Base-by-base conservation (phyloP, 2,329 filamentous ascomycete species). In the Ophiostoma sp. region DNA sequence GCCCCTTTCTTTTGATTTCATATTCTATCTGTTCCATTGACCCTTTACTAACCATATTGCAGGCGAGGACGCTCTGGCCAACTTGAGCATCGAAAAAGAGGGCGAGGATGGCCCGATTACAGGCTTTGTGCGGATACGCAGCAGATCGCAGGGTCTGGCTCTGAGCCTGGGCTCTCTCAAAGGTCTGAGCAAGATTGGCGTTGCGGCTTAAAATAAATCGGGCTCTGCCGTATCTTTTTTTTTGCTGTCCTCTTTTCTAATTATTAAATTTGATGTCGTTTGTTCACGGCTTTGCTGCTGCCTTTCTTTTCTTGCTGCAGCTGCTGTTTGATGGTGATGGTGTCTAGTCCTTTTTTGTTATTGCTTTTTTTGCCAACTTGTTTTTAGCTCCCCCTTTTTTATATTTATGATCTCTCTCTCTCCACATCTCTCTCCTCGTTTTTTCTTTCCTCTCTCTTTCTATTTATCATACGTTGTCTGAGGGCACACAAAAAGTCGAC, bases 21-120 rank as follows among this genome's bases (percentile, higher is more conserved):
- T 5, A 31, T 19, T 22, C n/a, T 42, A 31, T 25, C 59, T 61
- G 6, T 66, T 61, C 17, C 2, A 1, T 9, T 48, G 28, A 5
- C 12, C 7, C 8, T 5, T 17, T 59, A 36, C 52, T 69, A 22
- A 74, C 73, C 74, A 25, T 12, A 61, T 55, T 33, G 59, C 74
- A 99, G 96, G 96, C 76, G 96, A 99, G 93, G 96, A 99, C 85
- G 96, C 96, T 74, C 85, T 99, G 79, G 96, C 96, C 80, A 99
- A 99, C 82, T 81, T 99, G 83, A 98, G 95, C 81, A 98, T 99
- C 79, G 96, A 99, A 84, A 95, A 98, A 85, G 95, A 98, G 82
- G 95, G 94, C 74, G 94, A 97, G 33, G 92, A 97, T 79, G 96
- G 96, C 31, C 94, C 94, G 6, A 95, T 99, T 76, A 98, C 95